Conservation (phyloP, 805 yeast species). For the Candida loeiensis region DNA sequence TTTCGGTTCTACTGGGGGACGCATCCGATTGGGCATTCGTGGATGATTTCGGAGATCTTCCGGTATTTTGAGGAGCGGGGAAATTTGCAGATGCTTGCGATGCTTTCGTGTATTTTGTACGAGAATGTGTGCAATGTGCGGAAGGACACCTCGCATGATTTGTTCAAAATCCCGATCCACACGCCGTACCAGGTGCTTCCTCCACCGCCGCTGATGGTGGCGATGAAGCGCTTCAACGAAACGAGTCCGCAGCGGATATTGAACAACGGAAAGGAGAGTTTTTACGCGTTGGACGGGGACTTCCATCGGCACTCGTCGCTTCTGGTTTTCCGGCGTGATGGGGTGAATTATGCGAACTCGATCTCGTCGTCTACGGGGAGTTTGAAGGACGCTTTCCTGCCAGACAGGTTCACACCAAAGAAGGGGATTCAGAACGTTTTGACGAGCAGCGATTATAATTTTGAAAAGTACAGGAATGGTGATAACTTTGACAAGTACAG, state of each 20-base stretch:
- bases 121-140: slow-evolving; percentile 33
- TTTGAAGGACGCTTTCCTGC: slow-evolving; percentile 11
- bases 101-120: slow-evolving; percentile 70
- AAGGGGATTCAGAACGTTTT: slow-evolving; percentile 13
- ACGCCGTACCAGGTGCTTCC: slow-evolving; percentile 42
- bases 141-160: slow-evolving; percentile 15
- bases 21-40: slow-evolving; percentile 70
- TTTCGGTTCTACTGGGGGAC: slow-evolving; percentile 66
- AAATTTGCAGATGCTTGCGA: slow-evolving; percentile 86
- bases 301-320: slow-evolving; percentile 11
- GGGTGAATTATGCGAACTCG: slow-evolving; percentile 15
- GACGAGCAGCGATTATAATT: slow-evolving; percentile 3
- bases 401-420: slow-evolving; percentile 10
- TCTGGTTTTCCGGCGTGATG: slow-evolving; percentile 7
- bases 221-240: slow-evolving; percentile 13
- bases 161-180: slow-evolving; percentile 41
- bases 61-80: slow-evolving; percentile 58
- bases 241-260: slow-evolving; percentile 3
- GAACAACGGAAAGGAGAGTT: background rate
- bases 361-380: slow-evolving; percentile 17
- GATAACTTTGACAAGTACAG: too few relatives aligned
- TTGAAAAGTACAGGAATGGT: background rate
- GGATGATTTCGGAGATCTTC: slow-evolving; percentile 63
- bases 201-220: slow-evolving; percentile 22
- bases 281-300: slow-evolving; percentile 1